Base-by-base conservation (phyloP, 768 basidiomycete species). In the Polyporus arcularius region DNA sequence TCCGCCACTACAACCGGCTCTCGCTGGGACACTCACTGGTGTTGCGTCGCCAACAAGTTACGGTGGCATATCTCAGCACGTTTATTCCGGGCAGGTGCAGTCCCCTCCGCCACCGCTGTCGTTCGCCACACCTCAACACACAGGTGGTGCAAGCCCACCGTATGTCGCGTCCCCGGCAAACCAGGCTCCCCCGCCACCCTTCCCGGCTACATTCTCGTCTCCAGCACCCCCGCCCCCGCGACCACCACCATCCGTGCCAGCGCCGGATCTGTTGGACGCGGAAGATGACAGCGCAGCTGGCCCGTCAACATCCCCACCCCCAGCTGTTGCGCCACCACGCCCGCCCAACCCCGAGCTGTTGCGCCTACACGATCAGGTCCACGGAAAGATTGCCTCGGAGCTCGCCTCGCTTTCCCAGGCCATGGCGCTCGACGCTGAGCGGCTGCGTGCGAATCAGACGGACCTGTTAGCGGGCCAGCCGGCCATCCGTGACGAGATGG, bases 401-500 rank as follows among this genome's bases (percentile, higher is more conserved):
- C 79, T 94, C 53, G 80, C 83, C 52, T 85, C 89, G n/a, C 76
- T 95, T 30, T 76, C 86, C 11, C 79, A 87, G 67, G 82, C 84
- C 49, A 75, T 90, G 69, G 74, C 79, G 55, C 74, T 84, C 60
- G 89, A 92, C 72, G 79, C 85, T 53, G 88, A 92, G 72, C 83
- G 89, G 48, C 79, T 97, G 57, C 86, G 89, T 45, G 85, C 89
- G 46, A 86, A 95, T 65, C 90, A 93, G 68, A 75, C 84, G 42
- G 94, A 98, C 77, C 85, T 98, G 65, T 83, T 90, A 49, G 83
- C 88, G 60, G 97, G 96, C 4, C 90, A 90, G 72, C 95, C 96
- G 46, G 96, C 96, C 10, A 92, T 99, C 63, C 85, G 87, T 54
- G 97, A 99, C 76, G 97, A 99, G 78, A 96, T 94, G 92, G 91